Base-by-base conservation (phyloP, 2,329 filamentous ascomycete genomes). In the Fusarium pilosicola region DNA sequence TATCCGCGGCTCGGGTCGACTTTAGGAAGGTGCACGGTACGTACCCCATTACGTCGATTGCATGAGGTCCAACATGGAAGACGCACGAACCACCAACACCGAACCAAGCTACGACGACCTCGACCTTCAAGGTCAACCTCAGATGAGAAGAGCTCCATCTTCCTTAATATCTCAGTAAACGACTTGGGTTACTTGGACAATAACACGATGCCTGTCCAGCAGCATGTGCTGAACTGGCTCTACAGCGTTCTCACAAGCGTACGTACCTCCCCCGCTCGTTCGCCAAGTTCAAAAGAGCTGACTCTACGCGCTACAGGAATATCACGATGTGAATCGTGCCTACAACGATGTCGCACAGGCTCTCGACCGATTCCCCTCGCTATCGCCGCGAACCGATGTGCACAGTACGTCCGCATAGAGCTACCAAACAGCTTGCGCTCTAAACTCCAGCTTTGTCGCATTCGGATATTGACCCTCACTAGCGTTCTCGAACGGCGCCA, bases 151-250 rank as follows among this genome's bases (percentile, higher is more conserved):
- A 74, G 52, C 68, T 69, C 41, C 71, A 41, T 51, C 15, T 39
- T 48, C 38, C 22, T 42, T 17, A 24, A 49, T 28, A 57, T 30
- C 32, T 32, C 12, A 39, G 34, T 26, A n/a, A 24, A 30, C 28
- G 9, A 24, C 24, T 51, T 26, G 28, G 22, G n/a, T 32, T 26
- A 7, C 7, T 52, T 48, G 52, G 62, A 18, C 42, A 44, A 55
- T 28, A 36, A 57, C 79, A 85, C 79, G 68, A 90, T 90, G 87
- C 90, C 91, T 77, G 93, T 97, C 80, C 93, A 94, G 78, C 95
- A 97, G 83, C 93, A 95, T 84, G 92, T 97, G 70, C 88, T 98
- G 79, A 95, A 95, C 84, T 98, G 96, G 96, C 91, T 98, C 11
- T 97, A 97, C 84, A 96, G 94, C 84, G 92, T 97, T 63, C 85